Conservation (phyloP, 306 rosid species). For the Begonia peltatifolia region DNA sequence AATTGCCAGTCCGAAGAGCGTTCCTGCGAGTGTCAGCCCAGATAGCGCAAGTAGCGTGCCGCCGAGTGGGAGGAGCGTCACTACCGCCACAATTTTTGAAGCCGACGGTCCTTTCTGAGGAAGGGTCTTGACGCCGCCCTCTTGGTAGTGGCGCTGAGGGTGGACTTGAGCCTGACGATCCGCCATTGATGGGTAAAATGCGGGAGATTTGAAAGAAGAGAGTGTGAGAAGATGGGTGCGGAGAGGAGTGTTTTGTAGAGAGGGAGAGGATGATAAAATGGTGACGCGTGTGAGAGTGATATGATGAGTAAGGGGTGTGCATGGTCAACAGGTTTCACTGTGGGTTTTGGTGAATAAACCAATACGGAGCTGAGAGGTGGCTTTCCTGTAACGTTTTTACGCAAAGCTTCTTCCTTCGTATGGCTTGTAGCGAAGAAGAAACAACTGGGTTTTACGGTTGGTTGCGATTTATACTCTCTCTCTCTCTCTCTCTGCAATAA, state of each 20-base stretch:
- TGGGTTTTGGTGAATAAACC: neutral
- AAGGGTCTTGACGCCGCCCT: constrained; percentile 4
- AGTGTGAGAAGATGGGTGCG: neutral
- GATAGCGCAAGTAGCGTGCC: constrained; percentile 41
- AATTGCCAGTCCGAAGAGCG: constrained; percentile 33
- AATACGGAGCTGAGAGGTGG: neutral
- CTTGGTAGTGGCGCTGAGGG: constrained; percentile 14
- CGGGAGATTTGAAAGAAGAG: neutral
- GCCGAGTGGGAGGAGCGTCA: constrained; percentile 33
- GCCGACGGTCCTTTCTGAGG: constrained; percentile 20
- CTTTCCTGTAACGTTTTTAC: too few species aligned
- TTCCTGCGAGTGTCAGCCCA: constrained; percentile 35
- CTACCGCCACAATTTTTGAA: constrained; percentile 23
- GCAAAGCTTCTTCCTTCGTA: too few species aligned
- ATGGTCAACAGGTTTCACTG: constrained; percentile 71
- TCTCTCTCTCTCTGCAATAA: too few species aligned
- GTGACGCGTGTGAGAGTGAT: constrained; percentile 41
- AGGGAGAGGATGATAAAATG: constrained; percentile 10
- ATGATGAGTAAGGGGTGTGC: constrained; percentile 53
- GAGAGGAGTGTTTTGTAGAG: constrained; percentile 22
- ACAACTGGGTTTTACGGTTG: too few species aligned
- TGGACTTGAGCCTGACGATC: constrained; percentile 69
- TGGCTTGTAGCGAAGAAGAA: too few species aligned
- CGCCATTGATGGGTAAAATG: constrained; percentile 21
- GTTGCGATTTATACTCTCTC: too few species aligned